A percentile compares a stretch with the other conserved stretches of the same genome.
Evolutionary conservation across 2,329 filamentous ascomycete genomes (phyloP).

Genomic region (Scopulariopsis brevicaulis): DNA sequence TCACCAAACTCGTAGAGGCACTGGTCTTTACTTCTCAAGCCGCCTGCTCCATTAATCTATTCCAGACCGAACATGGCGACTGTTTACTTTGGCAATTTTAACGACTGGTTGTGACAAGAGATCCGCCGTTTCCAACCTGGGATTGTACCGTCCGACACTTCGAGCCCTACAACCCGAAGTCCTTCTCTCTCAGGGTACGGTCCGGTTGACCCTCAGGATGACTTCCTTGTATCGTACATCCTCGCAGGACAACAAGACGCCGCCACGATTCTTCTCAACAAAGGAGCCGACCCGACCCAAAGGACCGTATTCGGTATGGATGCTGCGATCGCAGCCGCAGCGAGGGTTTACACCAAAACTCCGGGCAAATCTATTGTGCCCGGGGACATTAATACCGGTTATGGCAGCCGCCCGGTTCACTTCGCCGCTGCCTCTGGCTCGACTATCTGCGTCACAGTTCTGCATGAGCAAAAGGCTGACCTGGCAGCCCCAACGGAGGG

Average conservation of each 20-base stretch:
- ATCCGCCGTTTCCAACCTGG: too few relatives aligned
- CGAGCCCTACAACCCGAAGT: too few relatives aligned
- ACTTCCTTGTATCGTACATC: slow-evolving; percentile 9
- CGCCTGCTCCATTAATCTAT: too few relatives aligned
- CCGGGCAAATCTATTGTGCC: not conserved
- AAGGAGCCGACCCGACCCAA: slow-evolving; percentile 6
- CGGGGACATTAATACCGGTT: slow-evolving; percentile 1
- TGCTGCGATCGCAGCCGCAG: slow-evolving; percentile 4
- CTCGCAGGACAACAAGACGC: slow-evolving; percentile 6
- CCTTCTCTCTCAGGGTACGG: too few relatives aligned
- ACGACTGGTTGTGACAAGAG: too few relatives aligned
- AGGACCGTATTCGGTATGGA: slow-evolving; percentile 5
- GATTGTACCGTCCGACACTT: too few relatives aligned
- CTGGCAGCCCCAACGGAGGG: slow-evolving; percentile 14
- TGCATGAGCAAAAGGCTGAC: slow-evolving; percentile 16
- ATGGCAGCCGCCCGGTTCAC: slow-evolving; percentile 5
- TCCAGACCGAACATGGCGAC: too few relatives aligned
- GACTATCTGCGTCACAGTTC: slow-evolving; percentile 11
- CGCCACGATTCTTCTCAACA: slow-evolving; percentile 4
- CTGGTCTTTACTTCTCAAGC: too few relatives aligned
- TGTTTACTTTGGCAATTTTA: too few relatives aligned
- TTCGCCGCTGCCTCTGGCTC: slow-evolving; percentile 7
- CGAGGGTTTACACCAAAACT: not conserved
- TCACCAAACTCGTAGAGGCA: too few relatives aligned
- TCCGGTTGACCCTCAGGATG: too few relatives aligned